Base-by-base conservation (phyloP, 140 eudicot genomes). In the Artemisia princeps region DNA sequence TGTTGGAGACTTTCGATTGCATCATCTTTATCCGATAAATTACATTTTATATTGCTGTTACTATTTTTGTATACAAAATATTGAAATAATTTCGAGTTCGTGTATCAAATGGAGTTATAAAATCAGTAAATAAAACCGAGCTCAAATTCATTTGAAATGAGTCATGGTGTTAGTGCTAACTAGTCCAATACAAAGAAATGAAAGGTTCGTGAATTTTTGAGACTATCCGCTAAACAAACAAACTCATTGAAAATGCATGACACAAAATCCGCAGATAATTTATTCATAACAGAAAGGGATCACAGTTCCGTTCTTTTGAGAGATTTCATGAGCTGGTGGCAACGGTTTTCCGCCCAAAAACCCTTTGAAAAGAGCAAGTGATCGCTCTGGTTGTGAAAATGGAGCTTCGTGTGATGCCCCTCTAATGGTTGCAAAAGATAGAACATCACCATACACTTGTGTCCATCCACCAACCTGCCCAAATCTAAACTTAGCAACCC, bases 381-480 rank as follows among this genome's bases (percentile, higher is more conserved):
- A 84, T 72, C 94, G 68, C 56, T 74, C 84, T 0, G 95, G 95
- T 70, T 87, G 95, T 0, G 89, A 59, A 57, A 69, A 78, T 24
- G 95, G 94, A 42, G 94, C 95, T 74, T 84, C 94, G 44, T 87
- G 95, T n/a, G 95, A 66, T 14, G 95, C 95, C 69, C 94, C 95
- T 80, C 88, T 70, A 17, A 87, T 82, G 42, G 95, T 87, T 23
- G 95, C 95, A 65, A 62, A 87, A 11, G 84, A 55, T 50, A 87
- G 64, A 7, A 46, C 26, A 33, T 87, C 89, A 13, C 94, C 89
- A 60, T 78, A 84, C 10, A 65, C 89, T 76, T 84, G 95, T 20
- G 85, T 84, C 94, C 94, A 87, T 40, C 95, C 95, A 68, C 76
- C 94, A 74, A 82, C 94, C 95, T 87, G 72, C 65, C 17, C 63